Evolutionary conservation across 2,329 filamentous ascomycete genomes (phyloP), one percentile per base, ranked within the genome.

Genomic region (Lachnellula suecica): DNA sequence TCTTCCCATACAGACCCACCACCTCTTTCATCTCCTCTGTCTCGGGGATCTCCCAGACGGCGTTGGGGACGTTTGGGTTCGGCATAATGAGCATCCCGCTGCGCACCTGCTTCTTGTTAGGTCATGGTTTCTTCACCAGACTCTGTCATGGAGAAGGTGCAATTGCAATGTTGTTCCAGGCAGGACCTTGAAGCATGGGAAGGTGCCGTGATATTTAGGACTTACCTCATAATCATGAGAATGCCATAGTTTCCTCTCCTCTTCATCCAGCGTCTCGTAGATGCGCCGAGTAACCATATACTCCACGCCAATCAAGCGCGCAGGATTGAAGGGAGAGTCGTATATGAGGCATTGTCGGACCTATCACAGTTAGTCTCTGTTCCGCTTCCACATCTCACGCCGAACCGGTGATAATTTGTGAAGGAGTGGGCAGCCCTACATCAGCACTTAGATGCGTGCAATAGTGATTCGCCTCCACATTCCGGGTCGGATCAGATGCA

Each of bases 331-430:
- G 0, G 85, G 78, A 0, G 82, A 81, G 70, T 95, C 90, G 72
- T 94, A 96, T 56, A 96, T 80, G 25, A 96, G 81, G 68, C 91
- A 95, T 74, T 96, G 90, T 4, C 91, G 82, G 44, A 95, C 78
- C 65, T 94, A 78, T n/a, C 35, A 24, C 7, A 7, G 17, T 43
- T 17, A 43, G 17, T 41, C 23, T 46, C 44, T 15, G 8, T 20
- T 6, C 35, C 89, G 89, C 37, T 40, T 38, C 37, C 19, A 13
- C 29, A 44, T 44, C 11, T 44, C 20, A 15, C 7, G n/a, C n/a
- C n/a, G n/a, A n/a, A n/a, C 42, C 45, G 6, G 40, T 44, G 9
- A 40, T 24, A 25, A 25, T 37, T 4, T 23, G 54, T 94, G 79
- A 0, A 87, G 87, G 31, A 81, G 78, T 2, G 79, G 73, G 1